These are phyloP conservation scores for Aspergillus fumigatiaffinis DNA, from an alignment of 2,329 filamentous ascomycete species.

Conservation along the genomic window DNA sequence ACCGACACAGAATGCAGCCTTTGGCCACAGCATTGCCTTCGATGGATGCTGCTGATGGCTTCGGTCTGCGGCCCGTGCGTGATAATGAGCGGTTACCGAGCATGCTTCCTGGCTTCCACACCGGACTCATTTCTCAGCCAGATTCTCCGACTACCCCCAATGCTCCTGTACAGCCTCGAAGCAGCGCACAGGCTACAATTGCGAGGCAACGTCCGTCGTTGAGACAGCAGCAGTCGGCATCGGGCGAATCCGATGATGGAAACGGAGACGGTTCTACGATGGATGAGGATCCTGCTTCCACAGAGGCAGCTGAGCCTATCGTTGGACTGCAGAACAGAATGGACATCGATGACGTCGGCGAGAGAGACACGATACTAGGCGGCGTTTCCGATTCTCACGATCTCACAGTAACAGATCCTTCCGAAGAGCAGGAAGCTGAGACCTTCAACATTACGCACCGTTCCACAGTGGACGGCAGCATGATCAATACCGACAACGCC, in stretches of 20 bases:
- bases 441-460: constrained; percentile 94
- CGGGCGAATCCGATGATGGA: constrained; percentile 82
- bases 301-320: constrained; percentile 61
- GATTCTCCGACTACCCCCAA: constrained; percentile 85
- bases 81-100: constrained; percentile 79
- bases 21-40: constrained; percentile 63
- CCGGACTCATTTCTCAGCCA: constrained; percentile 77
- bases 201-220: constrained; percentile 76
- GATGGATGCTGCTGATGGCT: constrained; percentile 67
- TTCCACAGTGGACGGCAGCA: constrained; percentile 77
- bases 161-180: constrained; percentile 59
- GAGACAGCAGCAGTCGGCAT: constrained; percentile 79
- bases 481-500: constrained; percentile 66
- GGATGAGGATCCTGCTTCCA: constrained; percentile 57
- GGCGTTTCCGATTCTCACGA: constrained; percentile 66
- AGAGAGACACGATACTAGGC: constrained; percentile 74
- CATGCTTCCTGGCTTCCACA: constrained; percentile 68
- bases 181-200: constrained; percentile 50
- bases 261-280: constrained; percentile 78
- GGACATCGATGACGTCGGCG: constrained; percentile 82
- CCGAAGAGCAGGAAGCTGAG: constrained; percentile 80
- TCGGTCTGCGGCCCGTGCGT: constrained; percentile 71
- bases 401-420: constrained; percentile 71
- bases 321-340: constrained; percentile 77
- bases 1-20: constrained; percentile 60